A percentile compares a stretch with the other conserved stretches of the same genome.
phyloP scores from a whole-genome alignment of 331 rosid genomes.

The Erythrophleum ivorense region DNA sequence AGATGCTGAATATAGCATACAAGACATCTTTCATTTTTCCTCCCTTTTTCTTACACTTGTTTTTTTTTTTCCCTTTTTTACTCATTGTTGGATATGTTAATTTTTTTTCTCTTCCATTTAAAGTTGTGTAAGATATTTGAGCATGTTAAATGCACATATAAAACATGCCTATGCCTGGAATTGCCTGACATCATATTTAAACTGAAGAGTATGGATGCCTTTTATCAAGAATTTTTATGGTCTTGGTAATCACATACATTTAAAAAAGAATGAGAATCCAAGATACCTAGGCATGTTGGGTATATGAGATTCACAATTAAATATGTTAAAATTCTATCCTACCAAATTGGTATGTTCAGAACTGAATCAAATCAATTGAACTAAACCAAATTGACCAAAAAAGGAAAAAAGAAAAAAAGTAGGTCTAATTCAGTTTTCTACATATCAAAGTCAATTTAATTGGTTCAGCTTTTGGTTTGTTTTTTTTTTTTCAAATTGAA shows the following conservation, averaged over 20 bases:
- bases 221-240: conserved; percentile 3
- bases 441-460: too few relatives aligned
- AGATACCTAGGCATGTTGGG: neutral
- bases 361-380: too few relatives aligned
- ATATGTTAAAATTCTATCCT: conserved; percentile 4
- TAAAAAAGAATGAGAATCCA: conserved; percentile 2
- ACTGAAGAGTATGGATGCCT: conserved; percentile 16
- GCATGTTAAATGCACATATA: conserved; percentile 1
- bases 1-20: conserved; percentile 32
- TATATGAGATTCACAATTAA: neutral
- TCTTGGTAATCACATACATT: conserved; percentile 1
- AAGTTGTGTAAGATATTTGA: neutral
- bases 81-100: conserved; percentile 14
- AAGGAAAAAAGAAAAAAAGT: too few relatives aligned
- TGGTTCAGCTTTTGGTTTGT: too few relatives aligned
- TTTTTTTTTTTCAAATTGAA: too few relatives aligned
- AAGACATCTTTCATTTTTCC: neutral
- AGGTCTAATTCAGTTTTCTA: too few relatives aligned
- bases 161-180: conserved; percentile 16
- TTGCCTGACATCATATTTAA: conserved; percentile 15
- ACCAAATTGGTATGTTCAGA: too few relatives aligned
- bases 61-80: neutral
- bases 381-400: too few relatives aligned
- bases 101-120: conserved; percentile 8
- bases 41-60: neutral